Percentiles rank a stretch among this genome's conserved stretches.
phyloP scores from a whole-genome alignment of 352 stramenopile species.

The Aphanomyces stellatus region DNA sequence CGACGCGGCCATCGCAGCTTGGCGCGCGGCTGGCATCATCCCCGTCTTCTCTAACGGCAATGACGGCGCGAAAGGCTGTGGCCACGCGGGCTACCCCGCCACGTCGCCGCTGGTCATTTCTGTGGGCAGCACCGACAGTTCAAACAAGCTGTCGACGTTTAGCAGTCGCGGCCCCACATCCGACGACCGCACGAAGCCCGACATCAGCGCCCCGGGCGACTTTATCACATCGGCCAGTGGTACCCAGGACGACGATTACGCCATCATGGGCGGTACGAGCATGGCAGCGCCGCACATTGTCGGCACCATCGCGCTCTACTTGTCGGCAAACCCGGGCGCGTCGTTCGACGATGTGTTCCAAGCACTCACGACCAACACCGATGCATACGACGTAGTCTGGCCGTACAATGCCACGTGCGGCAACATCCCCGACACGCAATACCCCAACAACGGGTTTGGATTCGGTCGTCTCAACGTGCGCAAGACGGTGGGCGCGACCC shows the following conservation, averaged over 20 bases:
- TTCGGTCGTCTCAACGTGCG: background rate
- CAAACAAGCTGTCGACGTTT: constrained; percentile 34
- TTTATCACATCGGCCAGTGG: constrained; percentile 41
- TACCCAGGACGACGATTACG: constrained; percentile 37
- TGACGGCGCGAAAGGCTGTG: constrained; percentile 33
- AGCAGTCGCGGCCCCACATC: constrained; percentile 48
- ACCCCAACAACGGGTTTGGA: background rate
- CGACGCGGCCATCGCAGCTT: constrained; percentile 35
- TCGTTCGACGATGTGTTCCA: constrained; percentile 39
- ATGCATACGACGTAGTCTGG: background rate
- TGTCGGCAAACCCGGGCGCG: constrained; percentile 31
- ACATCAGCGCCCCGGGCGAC: constrained; percentile 40
- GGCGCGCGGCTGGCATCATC: constrained; percentile 46
- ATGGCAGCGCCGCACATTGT: constrained; percentile 58
- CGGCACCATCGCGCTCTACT: constrained; percentile 44
- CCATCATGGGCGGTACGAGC: constrained; percentile 54
- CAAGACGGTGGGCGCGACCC: background rate
- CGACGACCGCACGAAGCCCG: constrained; percentile 37
- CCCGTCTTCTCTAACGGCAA: constrained; percentile 52
- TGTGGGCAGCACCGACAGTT: constrained; percentile 45
- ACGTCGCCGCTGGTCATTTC: constrained; percentile 51
- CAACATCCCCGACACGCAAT: background rate
- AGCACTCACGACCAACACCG: constrained; percentile 22
- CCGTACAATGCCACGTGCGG: background rate
- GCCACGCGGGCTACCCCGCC: constrained; percentile 38